Percentiles rank a stretch among this genome's conserved stretches.
These are phyloP conservation scores for Penicillium sp. DNA, from an alignment of 2,329 filamentous ascomycete species.

Conservation along the genomic window DNA sequence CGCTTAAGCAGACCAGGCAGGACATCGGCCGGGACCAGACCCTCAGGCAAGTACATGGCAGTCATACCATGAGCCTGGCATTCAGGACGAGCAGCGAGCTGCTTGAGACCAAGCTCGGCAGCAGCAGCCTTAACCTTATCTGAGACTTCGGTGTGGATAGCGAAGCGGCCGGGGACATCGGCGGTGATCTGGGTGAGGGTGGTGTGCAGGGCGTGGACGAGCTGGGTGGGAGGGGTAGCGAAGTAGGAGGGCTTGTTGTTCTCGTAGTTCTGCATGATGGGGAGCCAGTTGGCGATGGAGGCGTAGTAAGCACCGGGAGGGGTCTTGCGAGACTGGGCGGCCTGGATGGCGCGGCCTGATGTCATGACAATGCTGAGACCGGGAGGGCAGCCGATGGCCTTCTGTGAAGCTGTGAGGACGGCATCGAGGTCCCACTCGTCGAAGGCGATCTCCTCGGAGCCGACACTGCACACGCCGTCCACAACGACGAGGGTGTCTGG, in stretches of 20 bases:
- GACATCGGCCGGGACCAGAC: slow-evolving; percentile 74
- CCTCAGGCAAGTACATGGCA: slow-evolving; percentile 90
- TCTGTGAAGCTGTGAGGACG: slow-evolving; percentile 91
- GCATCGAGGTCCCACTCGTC: slow-evolving; percentile 92
- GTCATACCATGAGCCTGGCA: slow-evolving; percentile 98
- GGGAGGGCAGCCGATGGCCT: slow-evolving; percentile 93
- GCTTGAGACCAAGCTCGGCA: slow-evolving; percentile 76
- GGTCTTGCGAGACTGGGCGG: slow-evolving; percentile 75
- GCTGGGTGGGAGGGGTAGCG: slow-evolving; percentile 90
- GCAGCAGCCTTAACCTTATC: slow-evolving; percentile 85
- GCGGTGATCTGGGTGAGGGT: slow-evolving; percentile 80
- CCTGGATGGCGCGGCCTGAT: slow-evolving; percentile 80
- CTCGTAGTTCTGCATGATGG: slow-evolving; percentile 99
- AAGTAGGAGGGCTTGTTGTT: slow-evolving; percentile 97
- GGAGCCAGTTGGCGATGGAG: slow-evolving; percentile 95
- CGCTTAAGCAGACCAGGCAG: slow-evolving; percentile 81
- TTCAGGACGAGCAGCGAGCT: slow-evolving; percentile 79
- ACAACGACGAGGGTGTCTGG: slow-evolving; percentile 90
- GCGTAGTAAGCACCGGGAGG: slow-evolving; percentile 89
- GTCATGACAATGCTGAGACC: slow-evolving; percentile 93
- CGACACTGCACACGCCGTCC: slow-evolving; percentile 96
- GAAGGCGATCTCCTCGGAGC: slow-evolving; percentile 92
- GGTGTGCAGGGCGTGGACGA: slow-evolving; percentile 89
- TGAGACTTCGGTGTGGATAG: slow-evolving; percentile 73
- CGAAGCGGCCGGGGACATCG: slow-evolving; percentile 77